Conservation (phyloP, 768 basidiomycete genomes). For the Auricularia auricula-judae region DNA sequence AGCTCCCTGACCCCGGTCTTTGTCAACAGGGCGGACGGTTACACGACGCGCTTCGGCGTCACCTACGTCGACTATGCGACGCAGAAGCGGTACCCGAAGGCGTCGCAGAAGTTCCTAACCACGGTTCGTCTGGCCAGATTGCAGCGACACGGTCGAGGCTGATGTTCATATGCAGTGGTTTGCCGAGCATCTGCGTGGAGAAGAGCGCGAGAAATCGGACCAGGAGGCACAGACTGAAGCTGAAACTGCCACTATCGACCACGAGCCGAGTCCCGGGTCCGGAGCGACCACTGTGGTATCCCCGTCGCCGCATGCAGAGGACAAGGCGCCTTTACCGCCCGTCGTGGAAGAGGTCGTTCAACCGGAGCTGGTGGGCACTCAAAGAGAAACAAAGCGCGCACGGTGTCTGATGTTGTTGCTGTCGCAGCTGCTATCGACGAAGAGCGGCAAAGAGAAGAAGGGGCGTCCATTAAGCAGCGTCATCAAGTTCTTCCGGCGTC, state of each 20-base stretch:
- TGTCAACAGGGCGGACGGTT: constrained; percentile 45
- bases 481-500: neutral
- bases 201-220: neutral
- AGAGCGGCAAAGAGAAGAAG: neutral
- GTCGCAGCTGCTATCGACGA: neutral
- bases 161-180: neutral
- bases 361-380: neutral
- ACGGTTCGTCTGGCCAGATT: constrained; percentile 26
- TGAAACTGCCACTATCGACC: neutral
- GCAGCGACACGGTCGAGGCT: neutral
- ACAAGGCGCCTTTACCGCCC: neutral
- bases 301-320: neutral
- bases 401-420: neutral
- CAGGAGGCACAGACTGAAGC: neutral
- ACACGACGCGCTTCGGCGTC: constrained; percentile 55
- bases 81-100: constrained; percentile 55
- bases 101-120: constrained; percentile 44
- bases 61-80: constrained; percentile 64
- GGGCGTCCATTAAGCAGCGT: neutral
- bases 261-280: neutral
- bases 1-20: neutral
- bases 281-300: neutral
- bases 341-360: neutral
- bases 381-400: neutral
- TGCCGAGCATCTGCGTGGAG: neutral